Percentiles rank a stretch among this genome's conserved stretches.
Conservation (phyloP, 1,284 basidiomycete genomes). For the Uromyces viciae-fabae region DNA sequence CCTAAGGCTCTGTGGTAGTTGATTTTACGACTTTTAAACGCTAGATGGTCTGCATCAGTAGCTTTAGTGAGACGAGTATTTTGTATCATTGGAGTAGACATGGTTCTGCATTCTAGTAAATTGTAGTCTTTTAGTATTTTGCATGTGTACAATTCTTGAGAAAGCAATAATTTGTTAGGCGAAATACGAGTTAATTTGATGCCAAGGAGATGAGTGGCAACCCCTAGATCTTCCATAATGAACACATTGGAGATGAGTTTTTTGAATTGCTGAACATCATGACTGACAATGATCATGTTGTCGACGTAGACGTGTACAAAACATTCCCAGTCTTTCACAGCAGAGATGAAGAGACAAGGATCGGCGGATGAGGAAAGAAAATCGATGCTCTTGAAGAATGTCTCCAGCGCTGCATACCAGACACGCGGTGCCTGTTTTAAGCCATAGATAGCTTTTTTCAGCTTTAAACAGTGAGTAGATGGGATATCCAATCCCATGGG, state of each 20-base stretch:
- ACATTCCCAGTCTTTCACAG: background rate
- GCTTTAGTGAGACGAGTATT: background rate
- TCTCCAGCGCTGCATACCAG: conserved; percentile 1
- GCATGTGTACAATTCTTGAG: background rate
- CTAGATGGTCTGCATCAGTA: background rate
- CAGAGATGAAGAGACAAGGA: background rate
- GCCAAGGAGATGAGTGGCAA: background rate
- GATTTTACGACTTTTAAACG: background rate
- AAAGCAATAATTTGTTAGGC: background rate
- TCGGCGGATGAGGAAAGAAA: background rate
- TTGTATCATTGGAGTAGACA: background rate
- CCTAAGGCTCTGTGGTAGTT: conserved; percentile 14
- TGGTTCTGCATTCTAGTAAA: background rate
- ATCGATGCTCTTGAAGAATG: background rate
- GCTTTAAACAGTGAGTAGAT: background rate
- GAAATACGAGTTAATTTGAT: background rate
- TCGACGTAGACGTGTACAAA: conserved; percentile 24
- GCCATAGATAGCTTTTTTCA: conserved; percentile 14
- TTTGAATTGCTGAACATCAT: conserved; percentile 2
- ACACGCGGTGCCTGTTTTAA: conserved; percentile 14
- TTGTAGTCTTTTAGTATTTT: background rate
- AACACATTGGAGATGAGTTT: background rate
- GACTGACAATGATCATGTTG: conserved; percentile 11
- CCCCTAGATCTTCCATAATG: conserved; percentile 14
- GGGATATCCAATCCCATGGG: background rate